Base-by-base conservation (phyloP, 192 early-diverging fungal genomes). In the Chytriomyces sp. region DNA sequence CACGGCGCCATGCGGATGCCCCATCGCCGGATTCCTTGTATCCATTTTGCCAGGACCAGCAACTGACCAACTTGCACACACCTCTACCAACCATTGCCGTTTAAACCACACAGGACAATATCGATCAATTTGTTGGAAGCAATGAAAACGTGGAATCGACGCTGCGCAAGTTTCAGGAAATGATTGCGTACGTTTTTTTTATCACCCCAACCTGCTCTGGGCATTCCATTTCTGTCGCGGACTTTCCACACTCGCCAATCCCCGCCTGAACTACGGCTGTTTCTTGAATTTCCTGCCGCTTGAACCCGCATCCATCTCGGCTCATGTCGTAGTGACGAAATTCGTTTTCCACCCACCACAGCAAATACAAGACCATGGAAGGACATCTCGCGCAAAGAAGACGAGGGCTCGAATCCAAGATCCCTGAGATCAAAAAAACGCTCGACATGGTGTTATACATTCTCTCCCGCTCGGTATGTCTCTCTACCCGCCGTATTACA, bases 301-400 rank as follows among this genome's bases (percentile, higher is more conserved):
- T 6, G 18, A 46, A 6, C 50, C 64, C 68, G 62, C 53, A n/a
- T 43, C 53, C 70, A 24, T 20, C 50, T 2, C 45, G 1, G 26
- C 57, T 60, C 26, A 69, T 48, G 35, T 61, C n/a, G 61, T 63
- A 44, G 13, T 35, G 35, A 35, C 35, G 35, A 35, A 35, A 28
- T 64, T 0, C 26, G 63, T 26, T 28, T n/a, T 43, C 66, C 66
- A 26, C 5, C 26, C n/a, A 59, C 48, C 7, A 77, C 74, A 94
- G 96, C 64, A 99, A 99, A 82, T 99, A 97, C 91, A 94, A 93
- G 82, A 98, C 94, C 79, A 99, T 99, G 97, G 96, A 99, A 81
- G 84, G 89, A 77, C 95, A 95, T 76, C 86, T 93, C 80, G 81
- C 94, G 18, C 94, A 95, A 74, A 93, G 94, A 73, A 92, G 92